Conservation (phyloP, 108 stramenopile species). For the Fragilaria crotonensis region DNA sequence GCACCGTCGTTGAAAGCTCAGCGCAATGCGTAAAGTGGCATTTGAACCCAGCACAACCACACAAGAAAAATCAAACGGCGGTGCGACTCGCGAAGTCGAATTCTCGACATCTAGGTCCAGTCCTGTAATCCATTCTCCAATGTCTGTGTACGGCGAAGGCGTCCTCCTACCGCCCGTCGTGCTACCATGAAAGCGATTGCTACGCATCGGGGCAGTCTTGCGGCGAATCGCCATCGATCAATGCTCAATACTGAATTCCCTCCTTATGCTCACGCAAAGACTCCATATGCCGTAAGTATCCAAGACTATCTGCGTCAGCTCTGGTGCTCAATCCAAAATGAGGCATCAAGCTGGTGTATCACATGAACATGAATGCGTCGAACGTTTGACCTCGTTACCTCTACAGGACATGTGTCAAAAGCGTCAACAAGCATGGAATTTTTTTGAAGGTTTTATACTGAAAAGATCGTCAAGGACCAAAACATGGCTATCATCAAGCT, state of each 20-base stretch:
- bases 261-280: constrained; percentile 85
- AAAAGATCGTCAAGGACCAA: constrained; percentile 8
- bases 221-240: constrained; percentile 80
- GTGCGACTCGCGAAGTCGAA: constrained; percentile 41
- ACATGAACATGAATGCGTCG: constrained; percentile 13
- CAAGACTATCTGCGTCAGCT: not conserved
- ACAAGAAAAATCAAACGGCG: not conserved
- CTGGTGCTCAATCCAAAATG: constrained; percentile 24
- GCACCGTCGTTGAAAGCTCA: constrained; percentile 28
- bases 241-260: constrained; percentile 76
- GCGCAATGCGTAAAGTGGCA: constrained; percentile 16
- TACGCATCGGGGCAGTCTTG: constrained; percentile 54
- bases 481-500: constrained; percentile 38
- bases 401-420: constrained; percentile 45
- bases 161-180: constrained; percentile 66
- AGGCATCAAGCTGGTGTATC: constrained; percentile 13
- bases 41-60: constrained; percentile 16
- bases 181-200: constrained; percentile 75
- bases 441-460: constrained; percentile 7
- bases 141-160: constrained; percentile 68
- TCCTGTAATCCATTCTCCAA: constrained; percentile 82
- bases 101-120: constrained; percentile 55
- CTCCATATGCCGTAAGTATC: constrained; percentile 33
- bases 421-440: constrained; percentile 34
- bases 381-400: constrained; percentile 22